Evolutionary conservation across 257 asterid species (phyloP), one percentile per base, ranked within the genome.

Genomic region (Fraxinus cuspidata): DNA sequence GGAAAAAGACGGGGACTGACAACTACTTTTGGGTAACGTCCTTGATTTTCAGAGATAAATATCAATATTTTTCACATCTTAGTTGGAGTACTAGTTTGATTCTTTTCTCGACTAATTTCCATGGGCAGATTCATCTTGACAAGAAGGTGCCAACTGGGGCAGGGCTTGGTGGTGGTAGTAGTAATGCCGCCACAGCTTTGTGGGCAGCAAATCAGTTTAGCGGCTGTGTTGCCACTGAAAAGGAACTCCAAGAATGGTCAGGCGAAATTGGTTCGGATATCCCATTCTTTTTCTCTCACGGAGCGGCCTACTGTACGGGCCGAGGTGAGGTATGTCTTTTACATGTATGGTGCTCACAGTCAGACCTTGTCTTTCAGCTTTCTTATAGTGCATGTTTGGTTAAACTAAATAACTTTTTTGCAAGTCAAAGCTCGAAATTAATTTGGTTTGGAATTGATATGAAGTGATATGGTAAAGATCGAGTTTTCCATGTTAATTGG

Each of bases 181-280:
- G 99, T 79, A 96, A 96, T 88, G 99, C 99, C 71, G 99, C 99
- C 66, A 96, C 99, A 78, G 93, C 99, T 74, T 86, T 96, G 79
- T 96, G 99, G 99, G 99, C 99, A 34, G 99, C 99, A 73, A 96
- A 96, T 88, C 96, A 93, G 86, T 92, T 96, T 71, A 88, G 92
- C 63, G 96, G 97, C 28, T 78, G 90, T 80, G 82, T 92, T 84
- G 99, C 96, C 73, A 84, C 83, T 78, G 99, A 96, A 85, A 87
- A 86, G 83, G 98, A 96, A 71, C 99, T 96, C 80, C 97, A 92
- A 78, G 92, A 89, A 42, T 96, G 99, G 99, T 96, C 99, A 5
- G 74, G 95, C 74, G 99, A 96, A 88, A 96, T 96, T 23, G 98
- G 98, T 58, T 96, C 99, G 0, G 99, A 96, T 83, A 88, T 92